Evolutionary conservation across 495 filamentous ascomycete species (phyloP), one percentile per base, ranked within the genome.

Genomic region (Penicillium egyptiacum): DNA sequence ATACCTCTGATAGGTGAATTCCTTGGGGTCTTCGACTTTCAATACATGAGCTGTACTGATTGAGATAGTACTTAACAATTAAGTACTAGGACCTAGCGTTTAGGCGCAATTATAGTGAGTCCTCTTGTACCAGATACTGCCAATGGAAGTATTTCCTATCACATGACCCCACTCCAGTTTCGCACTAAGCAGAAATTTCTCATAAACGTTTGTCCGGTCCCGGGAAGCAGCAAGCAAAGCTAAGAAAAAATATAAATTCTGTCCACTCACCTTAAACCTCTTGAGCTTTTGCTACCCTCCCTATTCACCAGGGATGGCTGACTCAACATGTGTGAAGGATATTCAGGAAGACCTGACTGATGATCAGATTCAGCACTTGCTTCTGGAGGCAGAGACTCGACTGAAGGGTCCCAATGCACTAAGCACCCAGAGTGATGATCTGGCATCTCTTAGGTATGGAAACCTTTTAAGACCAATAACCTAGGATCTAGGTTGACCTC

Each of bases 351-450:
- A 69, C 22, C 45, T 73, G 48, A 69, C 67, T 33, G 83, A 84
- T 78, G 79, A 84, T 58, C 81, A 86, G 64, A 79, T 90, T 50
- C 72, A 80, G 57, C 71, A 81, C 59, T 76, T 91, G 35, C 79
- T 91, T 40, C 73, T 78, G 50, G 78, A 87, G 70, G 88, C 88
- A 33, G 84, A 88, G 62, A 64, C 71, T 54, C 77, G 86, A 46
- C 71, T 90, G 57, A 79, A 70, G 54, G 61, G 64, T 14, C 48
- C 58, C 11, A 54, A 64, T n/a, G 53, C 53, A 8, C 51, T 58
- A 20, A 9, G 49, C 25, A 19, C 55, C 31, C 31, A 47, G 40
- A 52, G 25, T 44, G 30, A 50, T 8, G 62, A 68, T 30, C 20
- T 39, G 8, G 37, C 57, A 43, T 59, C 33, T 26, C 16, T 16